Evolutionary conservation across 495 filamentous ascomycete genomes (phyloP).

Genomic region (Delitschia confertaspora): DNA sequence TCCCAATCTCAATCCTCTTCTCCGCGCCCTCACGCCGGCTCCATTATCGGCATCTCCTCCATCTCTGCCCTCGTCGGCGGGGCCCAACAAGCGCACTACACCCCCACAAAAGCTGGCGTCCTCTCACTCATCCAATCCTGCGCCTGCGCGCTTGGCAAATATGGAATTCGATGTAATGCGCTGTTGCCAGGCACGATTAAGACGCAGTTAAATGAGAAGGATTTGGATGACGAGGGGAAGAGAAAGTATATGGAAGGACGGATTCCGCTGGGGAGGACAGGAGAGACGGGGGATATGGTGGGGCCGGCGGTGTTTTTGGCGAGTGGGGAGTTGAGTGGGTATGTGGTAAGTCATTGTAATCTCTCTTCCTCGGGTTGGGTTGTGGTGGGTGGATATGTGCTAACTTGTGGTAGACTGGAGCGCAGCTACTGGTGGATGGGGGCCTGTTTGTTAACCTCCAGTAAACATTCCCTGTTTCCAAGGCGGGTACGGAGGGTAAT

Average conservation of each 20-base stretch:
- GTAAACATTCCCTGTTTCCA: conserved; percentile 30
- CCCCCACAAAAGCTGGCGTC: conserved; percentile 83
- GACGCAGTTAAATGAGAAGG: conserved; percentile 80
- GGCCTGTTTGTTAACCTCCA: conserved; percentile 65
- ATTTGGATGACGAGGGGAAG: conserved; percentile 63
- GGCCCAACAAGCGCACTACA: conserved; percentile 74
- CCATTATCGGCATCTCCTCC: conserved; percentile 75
- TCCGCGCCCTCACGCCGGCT: conserved; percentile 53
- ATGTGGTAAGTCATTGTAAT: conserved; percentile 30
- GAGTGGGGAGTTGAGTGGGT: conserved; percentile 44
- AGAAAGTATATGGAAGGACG: conserved; percentile 72
- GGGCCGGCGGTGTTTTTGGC: conserved; percentile 84
- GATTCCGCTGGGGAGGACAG: conserved; percentile 70
- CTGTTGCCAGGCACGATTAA: conserved; percentile 76
- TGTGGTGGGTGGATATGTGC: neutral
- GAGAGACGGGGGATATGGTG: conserved; percentile 58
- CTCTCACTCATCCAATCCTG: conserved; percentile 76
- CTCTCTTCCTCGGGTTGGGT: neutral
- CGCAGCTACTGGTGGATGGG: conserved; percentile 80
- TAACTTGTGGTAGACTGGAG: conserved; percentile 50
- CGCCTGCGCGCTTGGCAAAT: conserved; percentile 67
- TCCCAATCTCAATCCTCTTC: no score
- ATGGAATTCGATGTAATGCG: conserved; percentile 76
- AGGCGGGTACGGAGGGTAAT: no score
- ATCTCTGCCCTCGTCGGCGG: conserved; percentile 82